These are phyloP conservation scores for Penicillium sp. DNA, from an alignment of 2,329 filamentous ascomycete genomes.

Conservation along the genomic window DNA sequence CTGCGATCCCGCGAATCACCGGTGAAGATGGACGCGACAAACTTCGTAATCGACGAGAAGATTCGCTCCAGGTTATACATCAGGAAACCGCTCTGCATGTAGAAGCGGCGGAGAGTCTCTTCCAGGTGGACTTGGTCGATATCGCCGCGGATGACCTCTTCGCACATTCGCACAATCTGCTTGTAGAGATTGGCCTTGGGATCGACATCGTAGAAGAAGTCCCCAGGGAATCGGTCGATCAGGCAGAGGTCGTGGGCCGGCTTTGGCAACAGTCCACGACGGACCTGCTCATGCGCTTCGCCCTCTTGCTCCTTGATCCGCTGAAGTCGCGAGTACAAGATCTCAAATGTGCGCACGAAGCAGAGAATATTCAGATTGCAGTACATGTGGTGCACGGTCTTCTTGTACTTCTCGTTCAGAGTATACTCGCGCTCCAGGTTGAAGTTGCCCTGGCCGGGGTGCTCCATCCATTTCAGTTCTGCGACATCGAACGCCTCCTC, in stretches of 20 bases:
- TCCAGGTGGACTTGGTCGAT: conserved; percentile 84
- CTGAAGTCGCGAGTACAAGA: conserved; percentile 81
- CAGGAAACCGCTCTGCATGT: conserved; percentile 88
- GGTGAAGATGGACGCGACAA: conserved; percentile 81
- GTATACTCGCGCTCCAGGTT: conserved; percentile 69
- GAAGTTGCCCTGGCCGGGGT: conserved; percentile 61
- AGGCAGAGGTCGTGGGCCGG: conserved; percentile 83
- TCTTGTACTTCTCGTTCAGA: conserved; percentile 77
- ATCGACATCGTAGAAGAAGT: conserved; percentile 73
- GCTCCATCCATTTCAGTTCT: conserved; percentile 62
- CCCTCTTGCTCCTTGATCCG: conserved; percentile 81
- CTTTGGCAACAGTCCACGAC: conserved; percentile 73
- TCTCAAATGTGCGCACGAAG: conserved; percentile 92
- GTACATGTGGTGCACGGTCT: conserved; percentile 86
- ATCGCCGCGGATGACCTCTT: conserved; percentile 82
- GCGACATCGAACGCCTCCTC: conserved; percentile 59
- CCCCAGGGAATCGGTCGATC: conserved; percentile 72
- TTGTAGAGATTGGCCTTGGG: conserved; percentile 77
- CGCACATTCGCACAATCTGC: conserved; percentile 81
- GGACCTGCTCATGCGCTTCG: conserved; percentile 73
- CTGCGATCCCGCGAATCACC: conserved; percentile 92
- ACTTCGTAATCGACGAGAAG: conserved; percentile 77
- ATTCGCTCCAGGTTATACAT: conserved; percentile 92
- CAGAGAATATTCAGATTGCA: conserved; percentile 89
- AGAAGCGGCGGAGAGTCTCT: conserved; percentile 88